Percentiles rank a stretch among this genome's conserved stretches.
phyloP scores from a whole-genome alignment of 495 filamentous ascomycete genomes.

The Rusavskia elegans region DNA sequence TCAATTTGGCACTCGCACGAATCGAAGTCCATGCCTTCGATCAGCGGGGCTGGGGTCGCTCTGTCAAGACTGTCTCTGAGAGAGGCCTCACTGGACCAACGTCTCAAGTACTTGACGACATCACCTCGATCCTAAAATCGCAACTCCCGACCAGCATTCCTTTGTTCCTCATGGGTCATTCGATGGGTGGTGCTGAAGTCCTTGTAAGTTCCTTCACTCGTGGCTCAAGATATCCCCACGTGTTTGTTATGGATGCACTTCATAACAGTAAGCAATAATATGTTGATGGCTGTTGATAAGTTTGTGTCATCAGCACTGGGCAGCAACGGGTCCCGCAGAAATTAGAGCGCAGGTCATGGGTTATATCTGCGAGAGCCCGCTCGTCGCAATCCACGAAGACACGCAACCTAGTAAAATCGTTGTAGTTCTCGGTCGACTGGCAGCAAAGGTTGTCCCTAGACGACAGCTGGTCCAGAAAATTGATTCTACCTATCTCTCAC shows the following conservation, averaged over 20 bases:
- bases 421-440: conserved; percentile 46
- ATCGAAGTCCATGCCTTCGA: conserved; percentile 64
- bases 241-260: too few species aligned
- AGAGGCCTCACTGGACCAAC: conserved; percentile 59
- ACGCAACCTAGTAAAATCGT: conserved; percentile 41
- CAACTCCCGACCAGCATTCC: conserved; percentile 31
- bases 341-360: conserved; percentile 34
- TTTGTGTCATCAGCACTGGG: conserved; percentile 19
- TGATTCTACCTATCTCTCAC: conserved; percentile 37
- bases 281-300: background rate
- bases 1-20: conserved; percentile 46
- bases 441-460: conserved; percentile 44
- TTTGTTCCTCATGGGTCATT: conserved; percentile 77
- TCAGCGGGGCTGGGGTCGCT: conserved; percentile 55
- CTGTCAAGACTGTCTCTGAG: conserved; percentile 29
- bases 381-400: conserved; percentile 48
- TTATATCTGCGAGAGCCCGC: conserved; percentile 51
- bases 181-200: conserved; percentile 65
- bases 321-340: conserved; percentile 22
- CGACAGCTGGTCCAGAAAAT: conserved; percentile 41
- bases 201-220: conserved; percentile 15
- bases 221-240: too few species aligned
- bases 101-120: conserved; percentile 52
- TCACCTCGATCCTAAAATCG: conserved; percentile 48
- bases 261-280: background rate